Evolutionary conservation across 257 asterid genomes (phyloP), one percentile per base, ranked within the genome.

Genomic region (Cruciata laevipes): DNA sequence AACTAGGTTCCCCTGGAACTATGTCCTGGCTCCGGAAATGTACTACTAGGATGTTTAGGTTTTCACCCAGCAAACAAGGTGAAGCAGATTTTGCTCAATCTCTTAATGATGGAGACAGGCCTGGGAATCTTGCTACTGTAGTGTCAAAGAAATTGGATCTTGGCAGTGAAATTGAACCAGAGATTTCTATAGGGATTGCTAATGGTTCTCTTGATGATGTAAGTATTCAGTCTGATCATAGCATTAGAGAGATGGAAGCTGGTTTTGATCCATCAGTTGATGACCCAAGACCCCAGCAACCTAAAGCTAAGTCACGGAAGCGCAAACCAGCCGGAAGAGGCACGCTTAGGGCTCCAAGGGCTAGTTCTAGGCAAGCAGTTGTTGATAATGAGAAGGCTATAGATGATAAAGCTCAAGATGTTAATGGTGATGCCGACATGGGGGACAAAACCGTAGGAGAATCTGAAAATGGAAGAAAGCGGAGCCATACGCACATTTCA

Each of bases 21-120:
- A 76, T 91, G 13, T 89, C 98, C 71, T 94, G 98, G 98, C 78
- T 94, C 53, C 86, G 88, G 35, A 94, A 85, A 71, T 94, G 98
- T 73, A 91, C 98, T 35, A 75, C 98, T 18, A 93, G 77, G 79
- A 82, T 94, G 65, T 83, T 90, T 61, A 86, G 77, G 67, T 76
- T 89, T 42, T 94, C 99, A 21, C 95, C 99, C 13, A 87, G 87
- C 70, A 91, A 83, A 83, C 86, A 76, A 44, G 79, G 69, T 62
- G 93, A 84, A 69, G 80, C 79, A 67, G 84, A 79, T 73, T 66
- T 69, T 71, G 79, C 81, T 44, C 78, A 71, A 61, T 82, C 73
- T 73, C 77, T 71, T 62, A 66, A 65, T 21, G 86, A 69, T 61
- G 75, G 67, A 20, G 27, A 77, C 63, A 74, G 47, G 67, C 68